Percentiles rank a stretch among this genome's conserved stretches.
Conservation (phyloP, 768 basidiomycete species). For the Naganishia vaughanmartiniae region DNA sequence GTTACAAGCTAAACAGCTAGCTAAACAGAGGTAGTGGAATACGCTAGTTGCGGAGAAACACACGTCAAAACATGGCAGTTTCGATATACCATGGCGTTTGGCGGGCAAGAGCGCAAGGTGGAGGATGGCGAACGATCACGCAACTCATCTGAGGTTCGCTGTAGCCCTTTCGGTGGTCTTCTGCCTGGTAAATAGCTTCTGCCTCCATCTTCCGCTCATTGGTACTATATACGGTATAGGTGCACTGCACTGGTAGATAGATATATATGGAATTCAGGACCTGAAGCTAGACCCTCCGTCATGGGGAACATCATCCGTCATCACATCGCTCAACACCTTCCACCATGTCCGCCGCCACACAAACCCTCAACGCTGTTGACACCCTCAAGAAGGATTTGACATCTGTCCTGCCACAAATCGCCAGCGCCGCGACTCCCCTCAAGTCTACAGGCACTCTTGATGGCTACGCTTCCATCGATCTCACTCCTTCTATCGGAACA, state of each 20-base stretch:
- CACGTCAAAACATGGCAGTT: background rate
- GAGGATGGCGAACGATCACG: background rate
- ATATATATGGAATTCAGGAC: background rate
- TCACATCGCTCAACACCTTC: background rate
- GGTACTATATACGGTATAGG: no score
- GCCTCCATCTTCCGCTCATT: no score
- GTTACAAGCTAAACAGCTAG: no score
- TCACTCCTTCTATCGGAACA: conserved; percentile 61
- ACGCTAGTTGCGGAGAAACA: background rate
- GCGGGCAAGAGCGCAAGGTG: background rate
- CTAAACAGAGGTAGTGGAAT: no score
- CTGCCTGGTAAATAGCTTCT: no score
- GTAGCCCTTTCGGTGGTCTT: no score
- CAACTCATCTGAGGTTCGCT: background rate
- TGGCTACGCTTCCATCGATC: conserved; percentile 37
- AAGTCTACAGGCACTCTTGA: conserved; percentile 32
- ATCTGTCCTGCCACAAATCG: conserved; percentile 2
- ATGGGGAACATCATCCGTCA: no score
- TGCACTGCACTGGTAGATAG: no score
- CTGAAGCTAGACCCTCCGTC: background rate
- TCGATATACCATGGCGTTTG: background rate
- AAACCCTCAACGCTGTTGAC: background rate
- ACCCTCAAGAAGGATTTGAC: background rate
- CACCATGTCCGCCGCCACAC: background rate
- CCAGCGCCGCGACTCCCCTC: conserved; percentile 20